Evolutionary conservation across 768 basidiomycete species (phyloP).

Genomic region (Pholiota conissans): DNA sequence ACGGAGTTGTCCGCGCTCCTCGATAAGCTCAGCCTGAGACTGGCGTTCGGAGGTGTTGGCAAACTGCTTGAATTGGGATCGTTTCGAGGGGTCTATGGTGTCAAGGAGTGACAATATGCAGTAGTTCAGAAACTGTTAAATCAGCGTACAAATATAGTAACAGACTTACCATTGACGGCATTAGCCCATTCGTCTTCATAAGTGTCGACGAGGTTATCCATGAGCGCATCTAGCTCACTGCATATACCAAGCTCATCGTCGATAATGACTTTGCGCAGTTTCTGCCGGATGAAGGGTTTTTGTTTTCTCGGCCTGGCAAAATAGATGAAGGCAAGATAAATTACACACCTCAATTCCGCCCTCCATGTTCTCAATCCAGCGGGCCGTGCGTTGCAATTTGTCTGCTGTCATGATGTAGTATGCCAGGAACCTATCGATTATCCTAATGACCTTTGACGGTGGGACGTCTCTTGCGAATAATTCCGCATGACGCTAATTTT

Average conservation of each 20-base stretch:
- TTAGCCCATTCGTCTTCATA: slow-evolving; percentile 72
- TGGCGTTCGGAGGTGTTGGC: slow-evolving; percentile 57
- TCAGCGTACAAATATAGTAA: too few species aligned
- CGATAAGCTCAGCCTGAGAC: slow-evolving; percentile 47
- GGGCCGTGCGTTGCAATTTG: slow-evolving; percentile 66
- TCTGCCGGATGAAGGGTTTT: slow-evolving; percentile 56
- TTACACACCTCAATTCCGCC: too few species aligned
- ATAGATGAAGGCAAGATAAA: too few species aligned
- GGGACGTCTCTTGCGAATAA: too few species aligned
- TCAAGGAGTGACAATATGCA: too few species aligned
- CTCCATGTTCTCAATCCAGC: too few species aligned
- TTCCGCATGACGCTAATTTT: too few species aligned
- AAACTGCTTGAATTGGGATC: too few species aligned
- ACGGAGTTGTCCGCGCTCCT: slow-evolving; percentile 61
- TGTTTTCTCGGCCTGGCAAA: too few species aligned
- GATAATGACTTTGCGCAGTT: slow-evolving; percentile 55
- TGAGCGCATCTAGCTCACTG: slow-evolving; percentile 61
- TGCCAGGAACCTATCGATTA: slow-evolving; percentile 66
- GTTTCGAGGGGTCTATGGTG: too few species aligned
- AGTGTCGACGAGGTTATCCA: slow-evolving; percentile 63
- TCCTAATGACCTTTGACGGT: slow-evolving; percentile 40
- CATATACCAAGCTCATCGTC: slow-evolving; percentile 76
- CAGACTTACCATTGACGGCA: too few species aligned
- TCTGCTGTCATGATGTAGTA: slow-evolving; percentile 77
- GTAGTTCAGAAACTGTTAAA: too few species aligned